A percentile compares a stretch with the other conserved stretches of the same genome.
Evolutionary conservation across 139 green algal genomes (phyloP).

Genomic region (Micromonas pusilla): DNA sequence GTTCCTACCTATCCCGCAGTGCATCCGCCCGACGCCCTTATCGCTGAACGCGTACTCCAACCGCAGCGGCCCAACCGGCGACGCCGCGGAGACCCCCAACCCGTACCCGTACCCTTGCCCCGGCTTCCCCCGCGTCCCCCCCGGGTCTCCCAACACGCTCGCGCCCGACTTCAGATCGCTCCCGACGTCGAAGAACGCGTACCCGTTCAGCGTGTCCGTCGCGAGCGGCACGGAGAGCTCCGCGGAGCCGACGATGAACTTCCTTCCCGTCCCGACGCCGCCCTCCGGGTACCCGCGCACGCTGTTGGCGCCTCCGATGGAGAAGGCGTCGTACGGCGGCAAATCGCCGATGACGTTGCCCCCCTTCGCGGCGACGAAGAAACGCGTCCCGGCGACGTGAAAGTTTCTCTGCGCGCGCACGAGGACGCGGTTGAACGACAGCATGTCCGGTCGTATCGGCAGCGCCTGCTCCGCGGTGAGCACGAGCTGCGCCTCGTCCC

Average conservation of each 20-base stretch:
- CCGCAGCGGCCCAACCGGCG: constrained; percentile 81
- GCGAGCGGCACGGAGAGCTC: constrained; percentile 76
- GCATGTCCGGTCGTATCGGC: constrained; percentile 62
- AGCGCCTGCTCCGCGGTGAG: constrained; percentile 65
- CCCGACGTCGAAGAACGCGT: constrained; percentile 83
- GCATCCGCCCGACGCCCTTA: constrained; percentile 62
- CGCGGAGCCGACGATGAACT: constrained; percentile 64
- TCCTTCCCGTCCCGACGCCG: constrained; percentile 74
- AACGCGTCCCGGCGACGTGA: neutral
- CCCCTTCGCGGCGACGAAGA: constrained; percentile 33
- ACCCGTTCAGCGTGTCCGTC: constrained; percentile 53
- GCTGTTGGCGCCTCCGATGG: constrained; percentile 84
- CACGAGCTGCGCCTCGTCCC: constrained; percentile 49
- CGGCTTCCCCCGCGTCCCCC: constrained; percentile 66
- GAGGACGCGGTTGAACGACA: constrained; percentile 69
- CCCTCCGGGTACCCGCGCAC: constrained; percentile 80
- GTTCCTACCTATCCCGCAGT: constrained; percentile 77
- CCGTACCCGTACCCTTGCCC: constrained; percentile 80
- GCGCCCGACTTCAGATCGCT: constrained; percentile 78
- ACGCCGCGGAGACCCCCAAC: constrained; percentile 74
- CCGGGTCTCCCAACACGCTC: constrained; percentile 81
- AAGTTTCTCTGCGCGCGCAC: constrained; percentile 45
- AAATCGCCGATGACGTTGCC: constrained; percentile 70
- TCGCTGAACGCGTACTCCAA: constrained; percentile 95
- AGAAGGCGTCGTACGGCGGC: constrained; percentile 94